Base-by-base conservation (phyloP, 129 eudicot species). In the Flaveria sonorensis region DNA sequence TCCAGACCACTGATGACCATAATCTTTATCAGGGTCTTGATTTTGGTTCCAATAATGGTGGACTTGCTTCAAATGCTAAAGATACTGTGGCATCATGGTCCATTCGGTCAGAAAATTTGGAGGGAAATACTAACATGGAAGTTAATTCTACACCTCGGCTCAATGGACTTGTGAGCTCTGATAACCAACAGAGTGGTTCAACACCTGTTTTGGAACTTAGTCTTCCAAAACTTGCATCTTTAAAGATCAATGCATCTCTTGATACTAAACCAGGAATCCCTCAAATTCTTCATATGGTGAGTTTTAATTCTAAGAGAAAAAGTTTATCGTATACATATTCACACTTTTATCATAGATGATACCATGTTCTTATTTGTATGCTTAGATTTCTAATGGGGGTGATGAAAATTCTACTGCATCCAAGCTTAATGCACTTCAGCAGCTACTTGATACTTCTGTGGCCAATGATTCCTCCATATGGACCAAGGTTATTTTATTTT, bases 211-310 rank as follows among this genome's bases (percentile, higher is more conserved):
- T 82, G 73, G 74, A 82, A 68, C 68, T 79, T 56, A 78, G 83
- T 77, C 73, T 73, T 76, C 36, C 92, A 10, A 84, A 87, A 57
- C 82, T 86, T 74, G 73, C 87, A 51, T 76, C 77, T 67, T 70
- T 86, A 65, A 83, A 81, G 66, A 73, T 83, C 51, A 84, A 30
- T 66, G 68, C 90, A 71, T 61, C 83, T 71, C 65, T 85, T 12
- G 97, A 89, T 82, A 63, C 83, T 20, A 92, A 84, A 78, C 96
- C 88, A 36, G 92, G 97, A 84, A 89, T 94, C 79, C 90, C 99
- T 36, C 93, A 94, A 75, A 77, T 94, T 55, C 96, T 94, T 73
- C 96, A 89, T 85, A 10, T 83, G 77, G 97, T 94, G 83, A 85
- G 96, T 70, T 78, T 20, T 36, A n/a, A 32, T 42, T 72, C 16